These are phyloP conservation scores for Clohesyomyces aquaticus DNA, from an alignment of 495 filamentous ascomycete species.

Conservation along the genomic window DNA sequence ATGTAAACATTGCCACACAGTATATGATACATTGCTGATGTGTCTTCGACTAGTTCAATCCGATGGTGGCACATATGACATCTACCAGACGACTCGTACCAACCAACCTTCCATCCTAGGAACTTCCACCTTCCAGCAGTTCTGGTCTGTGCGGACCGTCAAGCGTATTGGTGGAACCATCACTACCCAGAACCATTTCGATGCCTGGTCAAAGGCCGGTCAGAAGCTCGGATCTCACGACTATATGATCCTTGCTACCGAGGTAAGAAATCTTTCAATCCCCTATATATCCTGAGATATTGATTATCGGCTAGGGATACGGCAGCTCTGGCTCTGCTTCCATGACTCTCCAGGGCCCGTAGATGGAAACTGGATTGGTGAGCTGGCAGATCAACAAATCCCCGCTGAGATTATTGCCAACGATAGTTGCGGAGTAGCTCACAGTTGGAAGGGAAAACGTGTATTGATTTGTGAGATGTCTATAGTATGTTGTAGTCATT, in stretches of 20 bases:
- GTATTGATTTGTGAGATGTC: too few species aligned
- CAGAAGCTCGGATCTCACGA: constrained; percentile 50
- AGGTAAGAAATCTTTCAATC: too few species aligned
- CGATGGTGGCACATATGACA: constrained; percentile 68
- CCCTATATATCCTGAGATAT: neutral
- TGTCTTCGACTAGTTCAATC: too few species aligned
- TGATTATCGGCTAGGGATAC: constrained; percentile 9
- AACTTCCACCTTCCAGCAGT: constrained; percentile 61
- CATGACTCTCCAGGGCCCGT: constrained; percentile 8
- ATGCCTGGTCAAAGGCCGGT: constrained; percentile 59
- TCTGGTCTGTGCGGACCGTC: constrained; percentile 57
- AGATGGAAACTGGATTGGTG: too few species aligned
- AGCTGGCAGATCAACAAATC: too few species aligned
- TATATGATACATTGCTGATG: too few species aligned
- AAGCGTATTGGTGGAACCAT: constrained; percentile 57
- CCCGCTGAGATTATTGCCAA: too few species aligned
- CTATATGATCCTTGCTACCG: constrained; percentile 44
- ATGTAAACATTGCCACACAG: too few species aligned
- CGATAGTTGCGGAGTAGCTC: too few species aligned
- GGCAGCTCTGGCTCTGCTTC: constrained; percentile 10
- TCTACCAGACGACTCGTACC: constrained; percentile 61
- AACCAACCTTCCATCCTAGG: constrained; percentile 65
- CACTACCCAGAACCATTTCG: constrained; percentile 62
- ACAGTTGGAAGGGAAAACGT: too few species aligned
- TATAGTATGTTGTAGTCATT: too few species aligned